A percentile compares a stretch with the other conserved stretches of the same genome.
Conservation (phyloP, 352 stramenopile species). For the Thraustotheca clavata region DNA sequence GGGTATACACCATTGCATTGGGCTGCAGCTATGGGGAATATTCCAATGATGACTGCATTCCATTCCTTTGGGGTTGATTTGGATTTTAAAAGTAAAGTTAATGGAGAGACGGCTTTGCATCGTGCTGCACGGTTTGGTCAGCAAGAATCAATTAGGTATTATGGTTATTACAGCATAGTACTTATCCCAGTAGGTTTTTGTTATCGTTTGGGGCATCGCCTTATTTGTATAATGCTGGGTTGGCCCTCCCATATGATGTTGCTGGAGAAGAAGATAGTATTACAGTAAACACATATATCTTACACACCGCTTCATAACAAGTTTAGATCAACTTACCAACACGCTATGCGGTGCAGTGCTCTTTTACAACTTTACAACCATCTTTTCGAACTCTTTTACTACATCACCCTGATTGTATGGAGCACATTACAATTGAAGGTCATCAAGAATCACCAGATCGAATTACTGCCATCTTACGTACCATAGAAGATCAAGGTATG, state of each 20-base stretch:
- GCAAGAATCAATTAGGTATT: slow-evolving; percentile 10
- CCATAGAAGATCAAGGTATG: slow-evolving; percentile 25
- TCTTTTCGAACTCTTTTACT: slow-evolving; percentile 75
- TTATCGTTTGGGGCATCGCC: neutral
- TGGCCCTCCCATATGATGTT: slow-evolving; percentile 2
- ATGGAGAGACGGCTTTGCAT: slow-evolving; percentile 24
- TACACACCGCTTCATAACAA: neutral
- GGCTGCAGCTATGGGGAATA: slow-evolving; percentile 21
- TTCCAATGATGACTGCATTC: neutral
- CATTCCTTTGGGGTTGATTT: neutral
- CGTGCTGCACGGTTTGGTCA: slow-evolving; percentile 23
- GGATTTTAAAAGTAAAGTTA: neutral
- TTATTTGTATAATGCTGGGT: neutral
- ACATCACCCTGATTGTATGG: slow-evolving; percentile 84
- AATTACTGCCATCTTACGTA: slow-evolving; percentile 65
- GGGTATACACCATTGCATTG: slow-evolving; percentile 24
- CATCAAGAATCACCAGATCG: slow-evolving; percentile 48
- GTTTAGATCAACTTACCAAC: neutral
- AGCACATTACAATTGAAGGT: slow-evolving; percentile 51
- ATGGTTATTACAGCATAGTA: neutral
- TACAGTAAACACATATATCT: neutral
- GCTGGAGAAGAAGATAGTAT: slow-evolving; percentile 4
- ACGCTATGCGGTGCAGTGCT: neutral
- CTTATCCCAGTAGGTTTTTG: slow-evolving; percentile 16
- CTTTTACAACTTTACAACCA: slow-evolving; percentile 20